Evolutionary conservation across 805 yeast genomes (phyloP).

Genomic region (Pichia eremophila): DNA sequence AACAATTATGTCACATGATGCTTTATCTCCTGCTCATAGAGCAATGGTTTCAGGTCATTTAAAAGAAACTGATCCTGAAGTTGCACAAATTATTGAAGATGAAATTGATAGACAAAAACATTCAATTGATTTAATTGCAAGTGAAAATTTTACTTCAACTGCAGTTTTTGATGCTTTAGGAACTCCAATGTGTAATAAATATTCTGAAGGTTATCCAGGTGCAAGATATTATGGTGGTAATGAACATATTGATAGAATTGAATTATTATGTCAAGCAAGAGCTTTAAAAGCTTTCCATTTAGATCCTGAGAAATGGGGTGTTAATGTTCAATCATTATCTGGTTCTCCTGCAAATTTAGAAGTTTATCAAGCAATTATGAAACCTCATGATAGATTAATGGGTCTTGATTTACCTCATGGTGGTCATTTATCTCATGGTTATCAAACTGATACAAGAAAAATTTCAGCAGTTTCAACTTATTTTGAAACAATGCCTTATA

Average conservation of each 20-base stretch:
- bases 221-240: slow-evolving; percentile 99
- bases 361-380: slow-evolving; percentile 91
- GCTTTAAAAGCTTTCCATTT: slow-evolving; percentile 85
- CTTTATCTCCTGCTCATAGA: slow-evolving; percentile 58
- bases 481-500: slow-evolving; percentile 97
- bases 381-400: slow-evolving; percentile 94
- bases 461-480: slow-evolving; percentile 94
- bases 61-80: slow-evolving; percentile 68
- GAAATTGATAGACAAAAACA: slow-evolving; percentile 89
- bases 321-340: slow-evolving; percentile 90
- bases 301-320: slow-evolving; percentile 87
- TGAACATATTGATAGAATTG: slow-evolving; percentile 92
- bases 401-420: slow-evolving; percentile 98
- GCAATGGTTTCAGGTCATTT: slow-evolving; percentile 55
- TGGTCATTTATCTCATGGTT: slow-evolving; percentile 97
- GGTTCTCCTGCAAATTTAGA: slow-evolving; percentile 98
- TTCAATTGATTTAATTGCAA: slow-evolving; percentile 89
- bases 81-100: slow-evolving; percentile 59
- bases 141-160: slow-evolving; percentile 94
- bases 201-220: slow-evolving; percentile 98
- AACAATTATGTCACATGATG: slow-evolving; percentile 35
- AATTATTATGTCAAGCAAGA: slow-evolving; percentile 84
- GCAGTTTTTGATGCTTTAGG: slow-evolving; percentile 96
- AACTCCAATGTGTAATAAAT: slow-evolving; percentile 96
- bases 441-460: slow-evolving; percentile 88